Conservation (phyloP, 129 eudicot species). For the Deinandra increscens region DNA sequence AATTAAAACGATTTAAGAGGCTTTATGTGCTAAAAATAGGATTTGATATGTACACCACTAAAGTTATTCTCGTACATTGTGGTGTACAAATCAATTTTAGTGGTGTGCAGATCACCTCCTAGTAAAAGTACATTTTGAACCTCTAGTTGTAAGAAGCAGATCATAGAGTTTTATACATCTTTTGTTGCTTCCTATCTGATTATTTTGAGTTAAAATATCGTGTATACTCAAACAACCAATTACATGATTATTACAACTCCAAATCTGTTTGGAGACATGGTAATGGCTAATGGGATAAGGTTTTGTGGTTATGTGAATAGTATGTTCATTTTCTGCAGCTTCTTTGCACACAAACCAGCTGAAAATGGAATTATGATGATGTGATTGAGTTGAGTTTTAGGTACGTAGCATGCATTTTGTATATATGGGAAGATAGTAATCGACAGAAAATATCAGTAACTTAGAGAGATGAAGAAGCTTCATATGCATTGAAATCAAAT, state of each 20-base stretch:
- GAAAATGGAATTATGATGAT: conserved; percentile 71
- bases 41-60: background rate
- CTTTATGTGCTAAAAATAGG: too few species aligned
- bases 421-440: conserved; percentile 34
- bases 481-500: background rate
- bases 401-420: conserved; percentile 40
- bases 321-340: conserved; percentile 41
- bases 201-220: too few species aligned
- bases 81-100: background rate
- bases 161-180: background rate
- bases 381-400: conserved; percentile 16
- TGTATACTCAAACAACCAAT: background rate
- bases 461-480: conserved; percentile 4
- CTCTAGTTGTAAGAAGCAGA: background rate
- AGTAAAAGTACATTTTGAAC: background rate
- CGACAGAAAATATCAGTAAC: conserved; percentile 24
- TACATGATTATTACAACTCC: background rate
- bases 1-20: background rate
- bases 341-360: conserved; percentile 69
- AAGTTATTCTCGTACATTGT: background rate
- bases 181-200: background rate
- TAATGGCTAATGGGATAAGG: background rate
- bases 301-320: background rate
- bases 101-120: background rate
- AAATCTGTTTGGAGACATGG: background rate